Base-by-base conservation (phyloP, 331 rosid genomes). In the Stylosanthes scabra region DNA sequence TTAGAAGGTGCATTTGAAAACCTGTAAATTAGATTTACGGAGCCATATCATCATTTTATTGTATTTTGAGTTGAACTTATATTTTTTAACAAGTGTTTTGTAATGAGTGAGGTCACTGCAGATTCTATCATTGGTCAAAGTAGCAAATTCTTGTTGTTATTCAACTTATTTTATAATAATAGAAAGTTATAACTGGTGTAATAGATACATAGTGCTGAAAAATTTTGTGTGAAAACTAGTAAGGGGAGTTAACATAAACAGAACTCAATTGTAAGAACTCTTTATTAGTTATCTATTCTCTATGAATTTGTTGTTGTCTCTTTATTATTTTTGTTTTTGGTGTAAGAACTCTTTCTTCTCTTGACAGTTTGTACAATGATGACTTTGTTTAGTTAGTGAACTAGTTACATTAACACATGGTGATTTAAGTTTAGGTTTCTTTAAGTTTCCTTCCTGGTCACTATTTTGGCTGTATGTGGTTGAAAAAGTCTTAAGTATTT, bases 21-120 rank as follows among this genome's bases (percentile, higher is more conserved):
- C 63, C 58, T 59, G 59, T 31, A 34, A 37, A 54, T 61, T 69
- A 51, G 41, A 34, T 47, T 54, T 57, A 47, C 66, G n/a, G 27
- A 44, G 57, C 37, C 29, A 16, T 14, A 29, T 63, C 41, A 16
- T 63, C 34, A 25, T 52, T 74, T 52, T 40, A 52, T 63, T 13
- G 57, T 12, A 73, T 52, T 6, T 74, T 52, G 64, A 63, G 58
- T 40, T 54, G 64, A 61, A 63, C 51, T 10, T 47, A 2, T 3
- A 10, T 47, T 49, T 61, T 49, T 59, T 41, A 45, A 72, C 59
- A 51, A 51, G 15, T 40, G 7, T 46, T 56, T 63, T 40, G 52
- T 52, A 34, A 9, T 63, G 31, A 63, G 25, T 63, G 47, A 74
- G 39, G 39, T 64, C 41, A 63, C 1, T 14, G 34, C 64, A 39